These are phyloP conservation scores for Pistacia vera DNA, from an alignment of 345 rosid genomes.

Conservation along the genomic window DNA sequence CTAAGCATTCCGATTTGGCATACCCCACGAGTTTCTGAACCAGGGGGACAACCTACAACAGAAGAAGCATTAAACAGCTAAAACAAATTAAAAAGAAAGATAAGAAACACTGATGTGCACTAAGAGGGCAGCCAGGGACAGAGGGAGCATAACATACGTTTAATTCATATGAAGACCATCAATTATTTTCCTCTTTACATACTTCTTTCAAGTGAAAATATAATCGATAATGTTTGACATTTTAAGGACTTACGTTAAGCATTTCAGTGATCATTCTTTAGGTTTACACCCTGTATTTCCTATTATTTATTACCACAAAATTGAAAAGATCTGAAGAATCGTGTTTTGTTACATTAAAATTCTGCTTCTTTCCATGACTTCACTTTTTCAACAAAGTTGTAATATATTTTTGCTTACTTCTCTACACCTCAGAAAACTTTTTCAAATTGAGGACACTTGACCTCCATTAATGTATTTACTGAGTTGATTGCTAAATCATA, in stretches of 20 bases:
- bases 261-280: not conserved
- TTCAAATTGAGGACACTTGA: not conserved
- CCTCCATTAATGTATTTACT: no score
- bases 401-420: not conserved
- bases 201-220: not conserved
- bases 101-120: not conserved
- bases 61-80: constrained; percentile 11
- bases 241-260: not conserved
- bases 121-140: not conserved
- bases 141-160: not conserved
- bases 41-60: constrained; percentile 70
- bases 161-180: not conserved
- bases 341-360: not conserved
- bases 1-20: constrained; percentile 56
- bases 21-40: constrained; percentile 62
- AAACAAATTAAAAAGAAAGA: constrained; percentile 13
- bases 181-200: not conserved
- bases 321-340: not conserved
- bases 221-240: not conserved
- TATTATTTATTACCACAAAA: not conserved
- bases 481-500: not conserved
- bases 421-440: not conserved
- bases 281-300: not conserved
- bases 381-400: not conserved
- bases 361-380: constrained; percentile 4